Evolutionary conservation across 345 rosid genomes (phyloP).

Genomic region (Eutrema yunnanense): DNA sequence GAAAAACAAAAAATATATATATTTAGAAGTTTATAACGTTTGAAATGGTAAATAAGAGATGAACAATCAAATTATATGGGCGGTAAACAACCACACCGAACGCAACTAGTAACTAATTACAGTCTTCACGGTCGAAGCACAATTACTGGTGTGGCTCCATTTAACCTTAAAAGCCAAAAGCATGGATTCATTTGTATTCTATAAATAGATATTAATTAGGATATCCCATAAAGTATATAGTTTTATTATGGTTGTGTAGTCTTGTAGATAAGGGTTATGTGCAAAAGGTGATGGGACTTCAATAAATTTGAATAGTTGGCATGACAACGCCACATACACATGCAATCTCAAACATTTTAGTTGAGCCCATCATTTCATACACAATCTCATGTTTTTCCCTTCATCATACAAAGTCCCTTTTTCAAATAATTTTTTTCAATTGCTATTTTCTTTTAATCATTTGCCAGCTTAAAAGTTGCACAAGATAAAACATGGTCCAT

Average conservation of each 20-base stretch:
- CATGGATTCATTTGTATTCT: neutral
- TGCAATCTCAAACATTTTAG: slow-evolving; percentile 22
- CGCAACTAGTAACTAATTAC: neutral
- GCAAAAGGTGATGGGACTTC: slow-evolving; percentile 11
- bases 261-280: neutral
- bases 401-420: slow-evolving; percentile 9
- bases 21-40: neutral
- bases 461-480: slow-evolving; percentile 34
- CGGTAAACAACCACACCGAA: neutral
- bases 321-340: slow-evolving; percentile 30
- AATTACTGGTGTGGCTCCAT: neutral
- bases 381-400: slow-evolving; percentile 23
- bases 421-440: too few relatives aligned
- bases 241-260: neutral
- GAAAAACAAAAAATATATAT: neutral
- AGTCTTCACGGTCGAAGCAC: neutral
- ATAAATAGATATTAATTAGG: neutral
- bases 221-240: neutral
- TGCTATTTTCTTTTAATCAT: neutral
- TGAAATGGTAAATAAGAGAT: neutral
- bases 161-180: neutral
- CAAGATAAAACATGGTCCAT: slow-evolving; percentile 27
- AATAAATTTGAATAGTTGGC: slow-evolving; percentile 20
- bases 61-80: neutral
- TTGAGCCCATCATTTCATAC: slow-evolving; percentile 36